A percentile compares a stretch with the other conserved stretches of the same genome.
These are phyloP conservation scores for Pseudogymnoascus sp. DNA, from an alignment of 2,329 filamentous ascomycete species.

Conservation along the genomic window DNA sequence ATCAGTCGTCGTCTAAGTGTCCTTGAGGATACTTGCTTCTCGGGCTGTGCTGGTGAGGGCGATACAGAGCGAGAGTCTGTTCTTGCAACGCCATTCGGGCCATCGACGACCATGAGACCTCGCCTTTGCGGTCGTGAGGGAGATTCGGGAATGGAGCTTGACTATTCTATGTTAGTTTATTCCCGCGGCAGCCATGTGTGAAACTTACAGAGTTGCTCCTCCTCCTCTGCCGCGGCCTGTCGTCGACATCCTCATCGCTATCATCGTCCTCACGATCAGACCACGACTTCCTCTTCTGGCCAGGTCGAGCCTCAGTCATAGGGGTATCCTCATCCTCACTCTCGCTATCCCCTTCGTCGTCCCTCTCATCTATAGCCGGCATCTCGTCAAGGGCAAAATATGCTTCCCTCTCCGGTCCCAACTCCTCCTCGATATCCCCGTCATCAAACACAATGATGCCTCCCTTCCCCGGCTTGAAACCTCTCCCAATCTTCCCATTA, in stretches of 20 bases:
- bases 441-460: constrained; percentile 94
- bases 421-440: constrained; percentile 82
- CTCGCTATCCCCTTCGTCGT: constrained; percentile 51
- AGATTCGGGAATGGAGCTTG: constrained; percentile 57
- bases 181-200: neutral
- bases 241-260: constrained; percentile 60
- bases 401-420: constrained; percentile 66
- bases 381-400: constrained; percentile 83
- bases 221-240: constrained; percentile 68
- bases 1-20: constrained; percentile 65
- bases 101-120: constrained; percentile 49
- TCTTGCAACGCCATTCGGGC: constrained; percentile 38
- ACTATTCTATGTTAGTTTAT: constrained; percentile 35
- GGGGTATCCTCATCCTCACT: constrained; percentile 43
- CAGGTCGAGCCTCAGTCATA: constrained; percentile 44
- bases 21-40: constrained; percentile 59
- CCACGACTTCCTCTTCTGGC: constrained; percentile 72
- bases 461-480: constrained; percentile 70
- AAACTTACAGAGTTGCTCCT: constrained; percentile 75
- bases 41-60: constrained; percentile 50
- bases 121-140: constrained; percentile 52
- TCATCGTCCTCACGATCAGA: constrained; percentile 60
- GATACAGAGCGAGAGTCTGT: constrained; percentile 29
- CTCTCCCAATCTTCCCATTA: constrained; percentile 60
- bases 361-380: constrained; percentile 76